Conservation (phyloP, 2,329 filamentous ascomycete species). For the Ophiosphaerella narmari region DNA sequence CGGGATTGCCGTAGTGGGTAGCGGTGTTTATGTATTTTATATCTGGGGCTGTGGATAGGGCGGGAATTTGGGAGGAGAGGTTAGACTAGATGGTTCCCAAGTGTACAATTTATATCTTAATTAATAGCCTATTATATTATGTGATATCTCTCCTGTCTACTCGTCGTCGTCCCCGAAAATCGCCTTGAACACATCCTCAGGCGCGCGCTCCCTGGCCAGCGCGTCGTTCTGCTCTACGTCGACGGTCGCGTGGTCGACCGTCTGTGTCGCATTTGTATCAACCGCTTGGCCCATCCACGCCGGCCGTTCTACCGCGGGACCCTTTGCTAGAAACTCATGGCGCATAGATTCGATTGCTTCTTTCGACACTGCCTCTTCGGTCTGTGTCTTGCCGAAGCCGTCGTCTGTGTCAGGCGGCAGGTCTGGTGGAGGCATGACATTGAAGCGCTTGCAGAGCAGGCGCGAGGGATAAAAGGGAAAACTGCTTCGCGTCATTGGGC, state of each 20-base stretch:
- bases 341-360: conserved; percentile 53
- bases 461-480: conserved; percentile 78
- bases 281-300: conserved; percentile 29
- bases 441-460: conserved; percentile 92
- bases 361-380: conserved; percentile 57
- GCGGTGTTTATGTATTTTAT: too few relatives aligned
- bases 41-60: too few relatives aligned
- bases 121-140: too few relatives aligned
- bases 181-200: conserved; percentile 84
- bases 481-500: conserved; percentile 76
- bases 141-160: conserved; percentile 13
- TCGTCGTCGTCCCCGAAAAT: conserved; percentile 90
- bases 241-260: conserved; percentile 49
- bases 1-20: conserved; percentile 52
- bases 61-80: too few relatives aligned
- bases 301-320: conserved; percentile 34
- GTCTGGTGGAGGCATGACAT: conserved; percentile 75
- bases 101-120: too few relatives aligned
- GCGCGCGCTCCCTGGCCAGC: conserved; percentile 72
- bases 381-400: conserved; percentile 22
- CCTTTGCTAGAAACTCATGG: conserved; percentile 36
- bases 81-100: too few relatives aligned
- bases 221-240: conserved; percentile 79
- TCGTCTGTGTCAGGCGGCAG: conserved; percentile 57
- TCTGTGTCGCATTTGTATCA: background rate